Evolutionary conservation across 2,329 filamentous ascomycete species (phyloP), one percentile per base, ranked within the genome.

Genomic region (Ophiosphaerella herpotricha): DNA sequence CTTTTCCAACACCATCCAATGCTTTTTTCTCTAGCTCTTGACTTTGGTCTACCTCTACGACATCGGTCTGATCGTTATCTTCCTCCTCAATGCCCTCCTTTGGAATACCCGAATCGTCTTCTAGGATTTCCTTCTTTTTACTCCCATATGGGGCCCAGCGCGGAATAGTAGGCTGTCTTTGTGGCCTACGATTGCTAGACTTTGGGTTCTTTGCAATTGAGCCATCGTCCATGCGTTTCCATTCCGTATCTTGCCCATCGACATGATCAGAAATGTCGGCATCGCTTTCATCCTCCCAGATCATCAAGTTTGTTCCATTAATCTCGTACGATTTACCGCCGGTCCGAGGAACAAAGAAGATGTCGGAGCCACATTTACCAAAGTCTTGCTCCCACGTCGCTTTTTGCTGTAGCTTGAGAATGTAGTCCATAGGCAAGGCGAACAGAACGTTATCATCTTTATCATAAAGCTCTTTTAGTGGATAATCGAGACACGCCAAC

Each of bases 251-350:
- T 32, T 63, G 61, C 4, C 66, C 66, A 35, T 74, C 71, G 9
- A 72, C 56, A 38, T 73, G 66, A 44, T 74, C 72, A 0, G 70
- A 73, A 13, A 75, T 72, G 40, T 72, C 69, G 2, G 64, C 67
- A 33, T 71, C 64, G 36, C 67, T 71, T 48, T 74, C 72, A 32
- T 74, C 70, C 44, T 74, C 70, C 72, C 72, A 75, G 5, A 75
- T 64, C 67, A 72, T 72, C 36, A 74, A 58, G 36, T 74, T 72
- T 4, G 72, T 70, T 3, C 67, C 71, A 39, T 71, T 71, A 46
- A 74, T 65, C 32, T 73, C 70, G 11, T 71, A 64, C 1, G 70
- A 71, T 18, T 59, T 59, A 34, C 72, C 68, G 5, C 72, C 72
- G 8, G 66, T 74, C 4, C 71, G 61, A n/a, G 72, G 71, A n/a